Percentiles rank a stretch among this genome's conserved stretches.
These are phyloP conservation scores for Pseudogymnoascus sp. DNA, from an alignment of 2,329 filamentous ascomycete species.

Conservation along the genomic window DNA sequence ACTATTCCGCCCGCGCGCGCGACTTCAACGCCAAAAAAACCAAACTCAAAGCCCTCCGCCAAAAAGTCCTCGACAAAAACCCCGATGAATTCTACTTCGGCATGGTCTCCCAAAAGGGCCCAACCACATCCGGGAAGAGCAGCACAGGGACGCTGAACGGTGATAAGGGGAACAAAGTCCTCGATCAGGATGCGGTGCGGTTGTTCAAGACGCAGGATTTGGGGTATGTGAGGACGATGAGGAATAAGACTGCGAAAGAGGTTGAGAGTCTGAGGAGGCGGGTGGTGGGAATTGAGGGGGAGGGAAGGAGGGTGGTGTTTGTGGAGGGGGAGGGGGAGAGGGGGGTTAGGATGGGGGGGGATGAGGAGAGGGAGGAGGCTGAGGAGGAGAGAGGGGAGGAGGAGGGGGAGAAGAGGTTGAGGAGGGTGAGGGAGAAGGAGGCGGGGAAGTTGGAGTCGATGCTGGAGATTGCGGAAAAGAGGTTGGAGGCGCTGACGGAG, in stretches of 20 bases:
- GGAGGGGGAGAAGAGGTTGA: constrained; percentile 27
- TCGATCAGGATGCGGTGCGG: constrained; percentile 49
- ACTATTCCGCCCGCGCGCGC: constrained; percentile 55
- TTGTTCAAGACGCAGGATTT: constrained; percentile 62
- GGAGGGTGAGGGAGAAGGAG: constrained; percentile 36
- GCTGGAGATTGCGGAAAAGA: constrained; percentile 42
- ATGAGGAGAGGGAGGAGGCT: constrained; percentile 14
- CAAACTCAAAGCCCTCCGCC: constrained; percentile 48
- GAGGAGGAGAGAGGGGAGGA: constrained; percentile 22
- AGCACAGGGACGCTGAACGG: constrained; percentile 49
- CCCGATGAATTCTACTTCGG: constrained; percentile 67
- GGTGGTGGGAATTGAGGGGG: constrained; percentile 32
- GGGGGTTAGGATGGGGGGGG: constrained; percentile 11
- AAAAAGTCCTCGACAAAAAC: constrained; percentile 57
- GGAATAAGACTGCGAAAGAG: constrained; percentile 51
- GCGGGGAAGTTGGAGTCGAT: constrained; percentile 40
- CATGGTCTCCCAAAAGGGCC: constrained; percentile 55
- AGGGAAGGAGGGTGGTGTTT: constrained; percentile 30
- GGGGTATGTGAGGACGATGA: constrained; percentile 54
- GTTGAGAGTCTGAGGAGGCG: constrained; percentile 46
- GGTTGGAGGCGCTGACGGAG: constrained; percentile 44
- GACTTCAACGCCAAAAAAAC: constrained; percentile 59
- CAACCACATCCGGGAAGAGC: constrained; percentile 41
- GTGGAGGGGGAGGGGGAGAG: constrained; percentile 24
- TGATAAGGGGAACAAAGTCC: constrained; percentile 46